Evolutionary conservation across 2,329 filamentous ascomycete species (phyloP), one percentile per base, ranked within the genome.

Genomic region (Pseudogymnoascus sp.): DNA sequence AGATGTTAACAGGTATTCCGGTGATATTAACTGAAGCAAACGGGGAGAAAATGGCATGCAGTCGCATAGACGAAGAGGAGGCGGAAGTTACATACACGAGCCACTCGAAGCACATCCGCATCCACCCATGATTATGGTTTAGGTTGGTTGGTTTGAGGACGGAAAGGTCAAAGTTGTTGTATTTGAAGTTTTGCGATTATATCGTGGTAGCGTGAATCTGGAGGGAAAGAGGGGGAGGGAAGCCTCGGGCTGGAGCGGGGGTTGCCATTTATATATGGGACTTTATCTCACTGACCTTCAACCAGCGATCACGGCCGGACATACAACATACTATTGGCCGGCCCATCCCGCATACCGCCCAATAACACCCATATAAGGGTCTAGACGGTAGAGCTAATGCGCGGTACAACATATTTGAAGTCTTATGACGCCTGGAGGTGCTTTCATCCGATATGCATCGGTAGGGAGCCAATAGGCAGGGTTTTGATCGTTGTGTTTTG

Each of bases 301-400:
- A 21, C 29, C 29, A 54, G 29, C 47, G 47, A 54, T 54, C 21
- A 3, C 29, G 47, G 31, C n/a, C 21, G 26, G 9, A 33, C 29
- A 54, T 54, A 21, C 29, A 7, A 54, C n/a, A 21, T 54, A 54
- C 47, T 54, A 54, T 54, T 54, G 47, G 47, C 29, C 29, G n/a
- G 29, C 47, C 47, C 29, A 11, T 54, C 47, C 47, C 47, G 47
- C 15, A 33, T 33, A 17, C 26, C 21, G 7, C 9, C 29, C 47
- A 54, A 54, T 33, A 10, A 54, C 9, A 54, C 26, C 29, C 9
- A 2, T 54, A 54, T 21, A 15, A 21, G 9, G n/a, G 29, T 33
- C 29, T 21, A 33, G 3, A 13, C 17, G 29, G n/a, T 54, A 54
- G 21, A 13, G n/a, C 29, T 54, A 33, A 54, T 21, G 47, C 15